Conservation (phyloP, 257 asterid species). For the Penstemon eatonii region DNA sequence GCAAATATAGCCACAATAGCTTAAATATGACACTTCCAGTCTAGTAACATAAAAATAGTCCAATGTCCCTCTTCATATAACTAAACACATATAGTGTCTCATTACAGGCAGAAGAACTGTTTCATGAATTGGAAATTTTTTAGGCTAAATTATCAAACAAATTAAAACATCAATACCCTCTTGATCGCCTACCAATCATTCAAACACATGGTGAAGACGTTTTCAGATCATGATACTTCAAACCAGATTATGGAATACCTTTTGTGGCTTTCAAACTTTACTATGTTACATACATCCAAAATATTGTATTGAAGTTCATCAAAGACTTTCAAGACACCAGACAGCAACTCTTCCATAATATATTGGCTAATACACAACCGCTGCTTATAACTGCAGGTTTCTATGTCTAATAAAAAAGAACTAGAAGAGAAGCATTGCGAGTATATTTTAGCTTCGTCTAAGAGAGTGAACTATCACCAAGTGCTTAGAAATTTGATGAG, state of each 20-base stretch:
- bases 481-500: constrained; percentile 7
- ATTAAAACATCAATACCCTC: constrained; percentile 3
- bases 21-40: neutral
- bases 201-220: too few relatives aligned
- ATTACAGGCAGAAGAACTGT: neutral
- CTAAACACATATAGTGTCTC: neutral
- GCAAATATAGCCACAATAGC: constrained; percentile 5
- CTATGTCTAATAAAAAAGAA: neutral
- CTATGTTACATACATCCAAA: too few relatives aligned
- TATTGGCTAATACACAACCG: constrained; percentile 4
- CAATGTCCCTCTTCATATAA: neutral
- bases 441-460: neutral
- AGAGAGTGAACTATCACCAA: constrained; percentile 3
- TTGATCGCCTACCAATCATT: neutral
- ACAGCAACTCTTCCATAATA: constrained; percentile 2
- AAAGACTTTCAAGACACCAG: neutral
- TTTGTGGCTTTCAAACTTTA: too few relatives aligned
- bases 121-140: neutral
- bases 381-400: neutral
- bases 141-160: neutral
- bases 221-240: constrained; percentile 1
- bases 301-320: too few relatives aligned
- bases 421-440: neutral
- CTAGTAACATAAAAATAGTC: constrained; percentile 11
- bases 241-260: neutral